phyloP scores from a whole-genome alignment of 1,284 basidiomycete genomes.

The Boletus calvinii region DNA sequence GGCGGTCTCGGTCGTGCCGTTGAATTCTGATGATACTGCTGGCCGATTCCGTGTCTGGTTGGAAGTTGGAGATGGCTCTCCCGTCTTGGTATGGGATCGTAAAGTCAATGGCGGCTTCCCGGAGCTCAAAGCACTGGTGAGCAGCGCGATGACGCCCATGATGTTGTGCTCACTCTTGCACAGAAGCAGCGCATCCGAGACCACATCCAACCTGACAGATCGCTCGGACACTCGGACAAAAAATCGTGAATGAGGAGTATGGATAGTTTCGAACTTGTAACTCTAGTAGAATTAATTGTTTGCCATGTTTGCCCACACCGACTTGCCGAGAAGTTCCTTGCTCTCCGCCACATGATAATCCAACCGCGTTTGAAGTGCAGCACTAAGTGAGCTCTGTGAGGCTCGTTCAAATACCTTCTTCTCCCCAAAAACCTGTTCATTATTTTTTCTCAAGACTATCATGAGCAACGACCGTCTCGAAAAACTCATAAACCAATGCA shows the following conservation, averaged over 20 bases:
- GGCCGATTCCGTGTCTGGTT: conserved; percentile 91
- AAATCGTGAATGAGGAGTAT: conserved; percentile 15
- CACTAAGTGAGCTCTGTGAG: conserved; percentile 16
- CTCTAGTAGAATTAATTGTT: conserved; percentile 1
- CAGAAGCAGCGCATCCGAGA: conserved; percentile 90
- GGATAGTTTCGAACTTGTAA: conserved; percentile 13
- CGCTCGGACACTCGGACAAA: conserved; percentile 81
- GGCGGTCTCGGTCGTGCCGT: conserved; percentile 70
- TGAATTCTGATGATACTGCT: conserved; percentile 77
- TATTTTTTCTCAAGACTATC: conserved; percentile 27
- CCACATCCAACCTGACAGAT: conserved; percentile 71
- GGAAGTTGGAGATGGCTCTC: conserved; percentile 39
- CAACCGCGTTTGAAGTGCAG: conserved; percentile 6
- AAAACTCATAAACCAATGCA: conserved; percentile 66
- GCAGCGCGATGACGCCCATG: conserved; percentile 25
- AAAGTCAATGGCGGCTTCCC: conserved; percentile 90
- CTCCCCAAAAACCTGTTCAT: conserved; percentile 11
- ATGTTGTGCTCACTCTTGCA: conserved; percentile 6
- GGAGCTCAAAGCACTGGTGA: conserved; percentile 79
- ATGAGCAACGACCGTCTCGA: conserved; percentile 59
- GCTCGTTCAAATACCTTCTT: conserved; percentile 21
- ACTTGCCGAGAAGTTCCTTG: conserved; percentile 14
- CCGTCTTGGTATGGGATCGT: conserved; percentile 69
- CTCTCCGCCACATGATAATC: conserved; percentile 22
- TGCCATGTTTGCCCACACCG: not conserved